Evolutionary conservation across 768 basidiomycete genomes (phyloP), one percentile per base, ranked within the genome.

Genomic region (Suillus fuscotomentosus): DNA sequence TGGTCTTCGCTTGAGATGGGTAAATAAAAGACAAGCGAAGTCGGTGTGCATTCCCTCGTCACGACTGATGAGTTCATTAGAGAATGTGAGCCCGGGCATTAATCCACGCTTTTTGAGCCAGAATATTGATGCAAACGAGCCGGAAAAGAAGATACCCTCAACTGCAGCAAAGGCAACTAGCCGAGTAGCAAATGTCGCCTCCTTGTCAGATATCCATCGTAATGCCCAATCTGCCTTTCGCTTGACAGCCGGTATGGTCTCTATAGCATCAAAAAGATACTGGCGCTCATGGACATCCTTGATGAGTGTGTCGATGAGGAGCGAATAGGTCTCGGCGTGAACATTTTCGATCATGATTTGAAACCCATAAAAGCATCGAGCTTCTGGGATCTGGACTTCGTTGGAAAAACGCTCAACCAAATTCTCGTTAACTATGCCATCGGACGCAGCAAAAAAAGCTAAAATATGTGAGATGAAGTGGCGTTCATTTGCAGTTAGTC

Each of bases 261-360:
- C 94, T 63, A 98, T 86, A 36, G 96, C 95, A 67, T 94, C 88
- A 74, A 99, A 97, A 10, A 98, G 89, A 70, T 88, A 88, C 39
- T 87, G 85, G 47, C 94, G 88, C 71, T 93, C 79, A 1, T 75
- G 80, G 9, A 85, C 72, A 60, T 98, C 95, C 71, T 91, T 92
- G 78, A 98, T 92, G 76, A 97, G 97, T 4, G 89, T 93, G 75
- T 97, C 95, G 71, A 98, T 96, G 70, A 98, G 88, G 42, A 97
- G 86, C 0, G 95, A 97, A 77, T 98, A 98, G 0, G 95, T 96
- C 73, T 98, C 95, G 3, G 95, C 95, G 77, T 98, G 96, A 45
- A 98, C 86, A 75, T 98, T 98, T 71, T 97, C 96, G 87, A 97
- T 98, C 95, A 97, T 97, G 70, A 98, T 93, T 75, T 98, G 95